A percentile compares a stretch with the other conserved stretches of the same genome.
Evolutionary conservation across 163 green algal species (phyloP).

Genomic region (Prototheca wickerhamii): DNA sequence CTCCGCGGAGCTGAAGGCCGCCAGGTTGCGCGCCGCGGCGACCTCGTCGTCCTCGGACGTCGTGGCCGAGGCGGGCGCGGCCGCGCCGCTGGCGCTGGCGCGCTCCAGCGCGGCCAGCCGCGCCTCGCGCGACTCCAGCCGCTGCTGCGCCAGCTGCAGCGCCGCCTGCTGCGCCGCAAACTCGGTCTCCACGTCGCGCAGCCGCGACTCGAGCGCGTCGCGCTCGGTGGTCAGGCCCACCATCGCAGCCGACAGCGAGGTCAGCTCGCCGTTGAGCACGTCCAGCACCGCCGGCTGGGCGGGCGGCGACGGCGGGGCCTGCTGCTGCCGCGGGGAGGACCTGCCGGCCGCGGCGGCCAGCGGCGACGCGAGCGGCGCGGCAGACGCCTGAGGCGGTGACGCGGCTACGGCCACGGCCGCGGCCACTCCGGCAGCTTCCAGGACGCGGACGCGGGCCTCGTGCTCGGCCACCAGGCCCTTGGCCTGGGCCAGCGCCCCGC

Average conservation of each 20-base stretch:
- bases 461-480: slow-evolving; percentile 10
- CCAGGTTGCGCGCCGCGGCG: slow-evolving; percentile 12
- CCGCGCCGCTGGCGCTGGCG: background rate
- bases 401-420: background rate
- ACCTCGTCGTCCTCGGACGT: background rate
- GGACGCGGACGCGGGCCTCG: slow-evolving; percentile 2
- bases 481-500: slow-evolving; percentile 8
- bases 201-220: slow-evolving; percentile 1
- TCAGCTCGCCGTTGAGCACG: background rate
- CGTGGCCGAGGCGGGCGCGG: background rate
- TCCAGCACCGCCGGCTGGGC: background rate
- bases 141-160: slow-evolving; percentile 7
- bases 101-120: slow-evolving; percentile 8
- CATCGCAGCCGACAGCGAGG: slow-evolving; percentile 1
- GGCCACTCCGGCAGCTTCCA: slow-evolving; percentile 11
- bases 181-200: slow-evolving; percentile 7
- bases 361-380: too few species aligned
- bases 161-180: background rate
- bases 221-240: background rate
- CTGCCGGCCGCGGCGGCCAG: background rate
- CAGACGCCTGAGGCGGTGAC: too few species aligned
- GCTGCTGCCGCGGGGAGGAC: background rate
- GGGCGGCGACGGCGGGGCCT: background rate
- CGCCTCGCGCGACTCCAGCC: slow-evolving; percentile 1
- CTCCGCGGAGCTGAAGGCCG: slow-evolving; percentile 12